Base-by-base conservation (phyloP, 1,284 basidiomycete species). In the Trametes polyzona region DNA sequence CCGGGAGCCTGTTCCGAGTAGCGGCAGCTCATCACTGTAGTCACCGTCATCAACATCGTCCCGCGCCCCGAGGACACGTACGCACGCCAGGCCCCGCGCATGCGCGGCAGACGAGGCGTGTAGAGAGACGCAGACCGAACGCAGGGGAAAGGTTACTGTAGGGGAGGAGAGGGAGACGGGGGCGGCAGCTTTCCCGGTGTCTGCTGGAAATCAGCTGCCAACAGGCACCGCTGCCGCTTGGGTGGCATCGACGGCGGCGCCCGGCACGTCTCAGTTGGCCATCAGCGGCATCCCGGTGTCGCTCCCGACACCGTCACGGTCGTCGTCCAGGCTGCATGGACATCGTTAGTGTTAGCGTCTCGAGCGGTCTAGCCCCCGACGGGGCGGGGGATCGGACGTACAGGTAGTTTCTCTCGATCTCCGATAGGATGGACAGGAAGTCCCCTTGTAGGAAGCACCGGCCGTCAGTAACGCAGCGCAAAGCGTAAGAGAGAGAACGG, bases 351-450 rank as follows among this genome's bases (percentile, higher is more conserved):
- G 46, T 69, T 47, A 71, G 59, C 44, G 58, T 55, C 51, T 41
- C 47, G 43, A 54, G 37, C 54, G 41, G 55, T 51, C 40, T 49
- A 56, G 49, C 44, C 41, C 42, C 39, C n/a, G n/a, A n/a, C n/a
- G 41, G 57, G 50, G 53, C 44, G 47, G 39, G 39, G 33, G 60
- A 56, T 26, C 47, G 19, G 40, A 82, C 88, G 71, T 65, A 89
- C 86, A 92, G 71, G 77, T 92, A 92, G 72, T 92, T 92, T 63
- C 89, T 77, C 67, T 95, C 93, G 64, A 95, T 93, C 73, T 95
- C 93, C 19, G 88, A 91, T 35, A 95, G 72, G 64, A 95, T 93
- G 43, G 89, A 91, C 35, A 95, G 74, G 74, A 95, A 95, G 77
- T 95, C 92, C 90, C 91, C 91, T 93, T 69, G 27, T 47, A 48